Base-by-base conservation (phyloP, 768 basidiomycete genomes). In the Lactarius evosmus region DNA sequence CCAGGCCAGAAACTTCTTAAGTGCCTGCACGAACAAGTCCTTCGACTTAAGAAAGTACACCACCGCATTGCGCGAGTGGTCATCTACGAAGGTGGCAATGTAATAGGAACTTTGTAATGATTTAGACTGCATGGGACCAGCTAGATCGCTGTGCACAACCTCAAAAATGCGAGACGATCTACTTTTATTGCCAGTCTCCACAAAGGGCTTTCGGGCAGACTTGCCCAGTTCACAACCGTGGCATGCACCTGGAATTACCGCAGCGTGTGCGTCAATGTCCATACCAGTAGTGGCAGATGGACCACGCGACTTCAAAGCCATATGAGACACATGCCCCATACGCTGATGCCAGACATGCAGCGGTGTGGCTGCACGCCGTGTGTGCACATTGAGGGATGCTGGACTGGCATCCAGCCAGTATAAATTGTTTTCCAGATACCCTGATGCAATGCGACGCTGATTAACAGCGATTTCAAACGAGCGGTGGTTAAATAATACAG, bases 1-100 rank as follows among this genome's bases (percentile, higher is more conserved):
- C 70, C 69, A 73, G 0, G 75, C 75, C 0, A 58, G 30, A 11
- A 58, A 58, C 0, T 4, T 25, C 1, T 36, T 44, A 2, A 46
- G 33, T 4, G 41, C 56, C 7, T 7, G 22, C 3, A 16, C 30
- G 3, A 17, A 46, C 22, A 33, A 30, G 33, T 58, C 56, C 19
- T 58, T 58, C 4, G 36, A 0, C 22, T 46, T 46, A 4, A 58
- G 32, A 11, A 22, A 46, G 4, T 58, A 46, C 0, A 46, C 32
- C 16, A 58, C 41, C 3, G 8, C 56, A 17, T 58, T 41, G 0
- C 56, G 9, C 2, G 56, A 58, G 32, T 58, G 17, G 9, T 58
- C 41, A 12, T 58, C 30, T 0, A 58, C 16, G 5, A 58, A 58
- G 2, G 44, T 44, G 2, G 40, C 41, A 1, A 46, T 46, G 4